phyloP scores from a whole-genome alignment of 768 basidiomycete species.

The Phlebiopsis flavidoalba region DNA sequence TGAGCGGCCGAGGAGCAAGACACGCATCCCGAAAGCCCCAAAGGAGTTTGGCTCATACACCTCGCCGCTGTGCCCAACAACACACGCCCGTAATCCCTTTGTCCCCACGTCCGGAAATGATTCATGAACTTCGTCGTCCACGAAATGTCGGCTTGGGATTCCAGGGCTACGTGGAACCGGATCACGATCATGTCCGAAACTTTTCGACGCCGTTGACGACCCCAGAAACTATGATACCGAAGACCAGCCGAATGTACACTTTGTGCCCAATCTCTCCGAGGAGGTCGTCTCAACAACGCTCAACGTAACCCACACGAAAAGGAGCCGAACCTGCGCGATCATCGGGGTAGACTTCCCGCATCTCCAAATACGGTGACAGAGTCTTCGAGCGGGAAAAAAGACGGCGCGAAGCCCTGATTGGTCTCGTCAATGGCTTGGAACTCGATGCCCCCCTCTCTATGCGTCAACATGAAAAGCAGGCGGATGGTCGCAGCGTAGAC shows the following conservation, averaged over 20 bases:
- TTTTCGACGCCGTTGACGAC: constrained; percentile 8
- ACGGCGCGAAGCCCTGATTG: constrained; percentile 32
- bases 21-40: neutral
- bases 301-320: too few relatives aligned
- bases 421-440: constrained; percentile 29
- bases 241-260: neutral
- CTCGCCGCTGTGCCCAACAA: neutral
- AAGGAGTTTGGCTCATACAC: neutral
- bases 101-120: neutral
- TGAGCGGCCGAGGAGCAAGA: neutral
- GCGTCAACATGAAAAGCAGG: neutral
- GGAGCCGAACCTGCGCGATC: too few relatives aligned
- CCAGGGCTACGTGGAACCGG: neutral
- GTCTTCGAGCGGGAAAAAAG: constrained; percentile 6
- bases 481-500: neutral
- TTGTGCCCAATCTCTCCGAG: neutral
- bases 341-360: too few relatives aligned
- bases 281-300: neutral
- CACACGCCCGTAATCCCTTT: neutral
- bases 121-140: neutral
- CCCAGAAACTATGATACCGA: constrained; percentile 16
- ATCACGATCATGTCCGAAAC: neutral
- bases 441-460: constrained; percentile 13
- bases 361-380: neutral
- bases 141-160: neutral